Evolutionary conservation across 345 rosid genomes (phyloP).

Genomic region (Rubroshorea leprosula): DNA sequence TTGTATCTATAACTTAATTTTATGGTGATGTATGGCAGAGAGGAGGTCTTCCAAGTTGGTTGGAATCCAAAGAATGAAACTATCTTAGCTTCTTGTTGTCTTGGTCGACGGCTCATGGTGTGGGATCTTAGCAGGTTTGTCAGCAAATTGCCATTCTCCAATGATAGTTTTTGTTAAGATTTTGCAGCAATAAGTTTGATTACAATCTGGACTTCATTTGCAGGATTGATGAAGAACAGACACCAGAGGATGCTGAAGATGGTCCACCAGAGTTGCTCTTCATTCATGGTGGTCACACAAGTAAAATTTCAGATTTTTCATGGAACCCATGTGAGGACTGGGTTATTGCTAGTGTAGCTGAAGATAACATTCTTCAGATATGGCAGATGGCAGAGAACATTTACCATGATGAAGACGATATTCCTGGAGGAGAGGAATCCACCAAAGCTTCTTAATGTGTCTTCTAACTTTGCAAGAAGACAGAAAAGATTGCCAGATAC

Average conservation of each 20-base stretch:
- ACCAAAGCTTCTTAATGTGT: constrained; percentile 37
- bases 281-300: constrained; percentile 98
- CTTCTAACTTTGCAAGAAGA: background rate
- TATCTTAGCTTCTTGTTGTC: constrained; percentile 95
- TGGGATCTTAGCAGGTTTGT: constrained; percentile 99
- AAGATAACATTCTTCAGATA: constrained; percentile 96
- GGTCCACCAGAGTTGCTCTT: constrained; percentile 99
- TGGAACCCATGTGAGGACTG: constrained; percentile 99
- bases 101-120: constrained; percentile 98
- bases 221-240: constrained; percentile 76
- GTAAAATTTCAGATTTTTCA: constrained; percentile 96
- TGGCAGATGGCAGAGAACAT: constrained; percentile 99
- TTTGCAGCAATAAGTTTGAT: no score
- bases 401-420: constrained; percentile 92
- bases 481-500: background rate
- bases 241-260: constrained; percentile 85
- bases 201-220: background rate
- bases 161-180: background rate
- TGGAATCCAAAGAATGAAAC: constrained; percentile 99
- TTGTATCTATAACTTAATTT: background rate
- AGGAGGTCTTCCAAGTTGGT: constrained; percentile 99
- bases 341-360: constrained; percentile 95
- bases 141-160: background rate
- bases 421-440: constrained; percentile 69
- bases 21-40: constrained; percentile 41